Percentiles rank a stretch among this genome's conserved stretches.
phyloP scores from a whole-genome alignment of 2,329 filamentous ascomycete genomes.

The Dendrostoma leiphaemia region DNA sequence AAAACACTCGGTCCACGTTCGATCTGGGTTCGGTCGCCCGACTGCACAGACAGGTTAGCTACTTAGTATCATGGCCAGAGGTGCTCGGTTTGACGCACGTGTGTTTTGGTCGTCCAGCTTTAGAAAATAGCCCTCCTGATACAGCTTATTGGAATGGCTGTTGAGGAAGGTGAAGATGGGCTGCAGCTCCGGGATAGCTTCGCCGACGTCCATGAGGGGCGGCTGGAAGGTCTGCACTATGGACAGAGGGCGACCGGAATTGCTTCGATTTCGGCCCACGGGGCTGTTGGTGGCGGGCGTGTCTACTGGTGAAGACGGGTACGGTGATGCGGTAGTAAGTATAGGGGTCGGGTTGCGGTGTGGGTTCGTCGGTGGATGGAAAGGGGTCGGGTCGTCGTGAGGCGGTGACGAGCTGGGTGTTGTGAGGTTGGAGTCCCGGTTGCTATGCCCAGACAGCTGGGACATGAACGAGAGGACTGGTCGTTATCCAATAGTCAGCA shows the following conservation, averaged over 20 bases:
- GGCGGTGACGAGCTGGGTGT: slow-evolving; percentile 45
- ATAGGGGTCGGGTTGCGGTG: slow-evolving; percentile 25
- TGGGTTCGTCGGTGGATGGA: slow-evolving; percentile 7
- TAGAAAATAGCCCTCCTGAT: slow-evolving; percentile 96
- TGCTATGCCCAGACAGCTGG: slow-evolving; percentile 58
- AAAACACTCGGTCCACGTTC: slow-evolving; percentile 95
- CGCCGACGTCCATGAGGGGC: slow-evolving; percentile 78
- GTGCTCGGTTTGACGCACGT: slow-evolving; percentile 55
- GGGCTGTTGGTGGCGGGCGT: slow-evolving; percentile 42
- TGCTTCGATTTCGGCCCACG: slow-evolving; percentile 43
- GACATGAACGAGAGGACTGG: slow-evolving; percentile 88
- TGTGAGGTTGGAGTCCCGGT: slow-evolving; percentile 38
- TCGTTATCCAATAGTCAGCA: slow-evolving; percentile 18
- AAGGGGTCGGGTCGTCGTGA: slow-evolving; percentile 27
- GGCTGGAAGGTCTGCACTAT: slow-evolving; percentile 86
- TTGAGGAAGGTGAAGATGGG: slow-evolving; percentile 94
- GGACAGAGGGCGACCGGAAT: slow-evolving; percentile 69
- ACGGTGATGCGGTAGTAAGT: slow-evolving; percentile 27
- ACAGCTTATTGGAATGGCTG: slow-evolving; percentile 92
- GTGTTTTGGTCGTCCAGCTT: slow-evolving; percentile 94
- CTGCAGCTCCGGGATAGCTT: slow-evolving; percentile 85
- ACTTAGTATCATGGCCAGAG: too few species aligned
- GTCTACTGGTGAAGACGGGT: slow-evolving; percentile 38
- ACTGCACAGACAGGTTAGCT: slow-evolving; percentile 52
- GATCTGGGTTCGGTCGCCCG: slow-evolving; percentile 79